Percentiles rank a stretch among this genome's conserved stretches.
phyloP scores from a whole-genome alignment of 1,284 basidiomycete genomes.

The Retiboletus fuscus region DNA sequence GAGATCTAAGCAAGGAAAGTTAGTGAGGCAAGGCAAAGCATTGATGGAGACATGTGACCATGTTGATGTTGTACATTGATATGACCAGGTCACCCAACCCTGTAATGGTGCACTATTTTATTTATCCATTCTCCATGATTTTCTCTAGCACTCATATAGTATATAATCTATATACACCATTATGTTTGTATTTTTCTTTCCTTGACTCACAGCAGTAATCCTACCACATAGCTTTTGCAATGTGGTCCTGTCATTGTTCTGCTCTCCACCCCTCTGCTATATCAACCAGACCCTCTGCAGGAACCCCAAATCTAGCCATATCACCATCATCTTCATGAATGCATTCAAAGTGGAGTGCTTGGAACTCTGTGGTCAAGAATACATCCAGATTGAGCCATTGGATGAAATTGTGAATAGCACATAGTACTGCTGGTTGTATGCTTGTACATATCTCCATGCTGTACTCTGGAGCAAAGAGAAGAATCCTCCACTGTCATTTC shows the following conservation, averaged over 20 bases:
- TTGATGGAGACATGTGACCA: too few species aligned
- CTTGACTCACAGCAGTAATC: conserved; percentile 10
- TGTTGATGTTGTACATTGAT: too few species aligned
- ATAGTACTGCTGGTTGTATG: conserved; percentile 45
- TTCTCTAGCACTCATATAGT: too few species aligned
- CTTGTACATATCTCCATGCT: conserved; percentile 48
- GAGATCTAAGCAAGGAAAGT: too few species aligned
- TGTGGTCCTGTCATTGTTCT: conserved; percentile 20
- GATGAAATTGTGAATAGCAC: conserved; percentile 48
- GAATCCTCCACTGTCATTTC: conserved; percentile 1
- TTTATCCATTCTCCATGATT: too few species aligned
- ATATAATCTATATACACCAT: too few species aligned
- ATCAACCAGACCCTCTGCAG: conserved; percentile 10
- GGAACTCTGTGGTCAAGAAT: conserved; percentile 11
- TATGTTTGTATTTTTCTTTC: background rate
- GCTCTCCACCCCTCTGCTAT: background rate
- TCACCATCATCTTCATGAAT: background rate
- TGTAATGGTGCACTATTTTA: too few species aligned
- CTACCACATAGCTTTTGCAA: conserved; percentile 34
- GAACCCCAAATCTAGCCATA: background rate
- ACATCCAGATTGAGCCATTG: background rate
- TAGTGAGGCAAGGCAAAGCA: background rate
- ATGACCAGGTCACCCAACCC: too few species aligned
- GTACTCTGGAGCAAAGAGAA: conserved; percentile 40
- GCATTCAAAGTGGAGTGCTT: background rate